Base-by-base conservation (phyloP, 768 basidiomycete genomes). In the Tylopilus balloui region DNA sequence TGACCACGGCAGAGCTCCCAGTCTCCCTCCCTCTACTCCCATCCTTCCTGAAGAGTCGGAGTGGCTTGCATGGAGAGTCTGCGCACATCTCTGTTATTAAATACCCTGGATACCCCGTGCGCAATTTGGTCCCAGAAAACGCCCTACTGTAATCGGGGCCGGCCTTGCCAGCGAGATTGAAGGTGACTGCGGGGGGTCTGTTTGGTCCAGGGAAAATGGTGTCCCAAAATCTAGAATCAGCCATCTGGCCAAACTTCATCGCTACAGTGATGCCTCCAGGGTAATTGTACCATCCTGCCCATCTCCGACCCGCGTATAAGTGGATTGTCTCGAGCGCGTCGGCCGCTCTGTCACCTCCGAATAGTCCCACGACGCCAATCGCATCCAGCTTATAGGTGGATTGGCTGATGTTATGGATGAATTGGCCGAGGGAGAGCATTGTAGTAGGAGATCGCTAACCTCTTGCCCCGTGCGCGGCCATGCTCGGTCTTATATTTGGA, bases 81-180 rank as follows among this genome's bases (percentile, higher is more conserved):
- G 17, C 21, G 29, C 58, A 56, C 8, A 40, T 36, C 29, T 54
- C 44, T 15, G 52, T 42, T 4, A 19, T 79, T 75, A 69, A 84
- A 83, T 45, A 70, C 75, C 24, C 88, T 81, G 58, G 78, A 68
- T 21, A 84, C 71, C 37, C 78, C 73, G 60, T 78, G 72, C 5
- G 65, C 73, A 36, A 70, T 65, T 47, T 72, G 77, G 54, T 87
- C 67, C 65, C 86, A 76, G 42, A 92, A 70, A n/a, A 82, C 55
- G 88, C 80, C 1, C 86, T 81, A 52, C 82, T 81, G 65, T 80
- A 92, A 54, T 86, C 86, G 36, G 88, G 88, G 2, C 69, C 69
- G 35, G 19, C 11, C 38, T 52, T 50, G 12, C 63, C 68, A 17
- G 53, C 55, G 39, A 68, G 43, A 8, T 50, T 52, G 41, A 69